Evolutionary conservation across 1,284 basidiomycete genomes (phyloP), one percentile per base, ranked within the genome.

Genomic region (Mycena citricolor): DNA sequence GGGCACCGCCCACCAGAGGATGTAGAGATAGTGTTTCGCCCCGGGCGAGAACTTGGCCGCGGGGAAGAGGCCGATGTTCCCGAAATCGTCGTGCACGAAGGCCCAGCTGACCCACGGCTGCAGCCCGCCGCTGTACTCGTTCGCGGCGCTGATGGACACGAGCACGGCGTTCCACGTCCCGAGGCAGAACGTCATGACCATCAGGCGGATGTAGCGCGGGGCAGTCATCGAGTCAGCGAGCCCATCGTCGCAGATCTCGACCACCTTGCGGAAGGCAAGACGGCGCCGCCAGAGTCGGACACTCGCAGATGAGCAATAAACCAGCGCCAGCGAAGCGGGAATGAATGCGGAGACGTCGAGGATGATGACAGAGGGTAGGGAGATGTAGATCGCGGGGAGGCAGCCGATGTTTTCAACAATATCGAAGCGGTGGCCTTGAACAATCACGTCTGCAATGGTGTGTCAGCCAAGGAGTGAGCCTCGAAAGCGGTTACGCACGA

Each of bases 161-260:
- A 50, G 42, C n/a, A 44, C 23, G 3, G 35, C 20, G 19, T 26
- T 50, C 48, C 48, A 50, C 13, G 44, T 6, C 13, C 43, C 48
- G 31, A 50, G 43, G 3, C 62, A 61, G 52, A 61, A 68, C 10
- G 67, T n/a, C 58, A 75, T 72, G 3, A 67, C 61, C 51, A 83
- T 74, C 14, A 83, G 69, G 1, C 80, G 75, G 20, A 83, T 44
- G 55, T 79, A 83, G 24, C 72, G 70, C 24, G 57, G 63, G 28
- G 65, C 65, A 17, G 71, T 74, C 19, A 78, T 60, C 0, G 59
- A 56, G 19, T 60, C 55, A 13, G 55, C 46, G 6, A 32, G 17
- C 35, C 19, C 32, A 17, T 13, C 5, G 20, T 30, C 10, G 12
- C 14, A 16, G 6, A 65, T 56, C 0, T 19, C 21, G 4, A 42